Evolutionary conservation across 2,329 filamentous ascomycete species (phyloP).

Genomic region (Aspergillus sp.): DNA sequence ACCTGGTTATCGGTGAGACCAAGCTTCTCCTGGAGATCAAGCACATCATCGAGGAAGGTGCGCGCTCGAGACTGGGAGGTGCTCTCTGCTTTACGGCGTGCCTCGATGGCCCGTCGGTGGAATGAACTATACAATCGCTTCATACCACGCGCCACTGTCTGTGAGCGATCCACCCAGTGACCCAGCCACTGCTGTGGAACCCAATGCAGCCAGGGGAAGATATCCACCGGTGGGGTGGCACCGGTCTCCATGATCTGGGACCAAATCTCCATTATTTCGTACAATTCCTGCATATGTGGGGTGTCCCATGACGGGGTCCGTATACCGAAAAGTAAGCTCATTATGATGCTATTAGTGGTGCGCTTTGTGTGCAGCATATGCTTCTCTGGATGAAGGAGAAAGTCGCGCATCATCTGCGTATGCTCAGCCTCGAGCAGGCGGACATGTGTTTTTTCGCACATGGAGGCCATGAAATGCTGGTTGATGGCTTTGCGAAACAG

Average conservation of each 20-base stretch:
- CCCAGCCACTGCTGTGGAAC: neutral
- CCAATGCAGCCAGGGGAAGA: slow-evolving; percentile 38
- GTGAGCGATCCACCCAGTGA: neutral
- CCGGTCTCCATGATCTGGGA: slow-evolving; percentile 50
- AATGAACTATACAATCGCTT: neutral
- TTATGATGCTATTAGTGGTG: slow-evolving; percentile 54
- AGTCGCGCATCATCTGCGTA: slow-evolving; percentile 51
- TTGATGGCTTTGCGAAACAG: slow-evolving; percentile 51
- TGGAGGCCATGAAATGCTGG: slow-evolving; percentile 49
- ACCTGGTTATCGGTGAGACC: slow-evolving; percentile 40
- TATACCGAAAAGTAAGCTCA: neutral
- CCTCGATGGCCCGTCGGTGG: no score
- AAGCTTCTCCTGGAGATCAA: slow-evolving; percentile 23
- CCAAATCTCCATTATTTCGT: slow-evolving; percentile 47
- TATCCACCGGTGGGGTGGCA: slow-evolving; percentile 53
- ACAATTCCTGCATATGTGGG: slow-evolving; percentile 38
- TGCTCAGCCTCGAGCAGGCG: slow-evolving; percentile 52
- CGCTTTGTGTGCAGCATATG: slow-evolving; percentile 53
- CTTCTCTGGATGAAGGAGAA: slow-evolving; percentile 43
- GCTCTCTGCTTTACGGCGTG: no score
- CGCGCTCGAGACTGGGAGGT: no score
- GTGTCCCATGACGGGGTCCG: slow-evolving; percentile 36
- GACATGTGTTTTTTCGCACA: slow-evolving; percentile 48
- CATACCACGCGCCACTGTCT: neutral
- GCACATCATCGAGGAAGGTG: no score